Evolutionary conservation across 352 stramenopile genomes (phyloP).

Genomic region (Pythium coloratum): DNA sequence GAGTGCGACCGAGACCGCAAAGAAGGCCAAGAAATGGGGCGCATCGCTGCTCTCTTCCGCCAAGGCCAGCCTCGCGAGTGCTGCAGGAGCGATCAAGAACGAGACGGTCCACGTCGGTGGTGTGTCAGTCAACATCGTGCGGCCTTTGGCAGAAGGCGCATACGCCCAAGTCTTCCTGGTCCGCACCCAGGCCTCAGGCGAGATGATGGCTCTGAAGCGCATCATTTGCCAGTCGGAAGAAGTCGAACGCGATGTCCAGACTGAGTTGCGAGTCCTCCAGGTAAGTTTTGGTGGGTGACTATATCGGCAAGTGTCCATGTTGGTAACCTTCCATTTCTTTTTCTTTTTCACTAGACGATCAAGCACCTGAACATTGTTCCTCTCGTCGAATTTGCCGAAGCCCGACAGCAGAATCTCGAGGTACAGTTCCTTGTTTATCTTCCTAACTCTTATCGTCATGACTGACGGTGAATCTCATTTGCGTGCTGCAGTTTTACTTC

Average conservation of each 20-base stretch:
- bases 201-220: slow-evolving; percentile 82
- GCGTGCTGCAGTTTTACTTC: slow-evolving; percentile 64
- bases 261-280: slow-evolving; percentile 73
- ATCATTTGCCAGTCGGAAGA: slow-evolving; percentile 84
- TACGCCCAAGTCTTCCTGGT: slow-evolving; percentile 86
- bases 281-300: slow-evolving; percentile 31
- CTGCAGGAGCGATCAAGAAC: slow-evolving; percentile 58
- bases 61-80: slow-evolving; percentile 71
- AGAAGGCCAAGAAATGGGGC: slow-evolving; percentile 88
- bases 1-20: slow-evolving; percentile 74
- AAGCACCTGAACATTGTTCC: slow-evolving; percentile 83
- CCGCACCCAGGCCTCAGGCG: slow-evolving; percentile 56
- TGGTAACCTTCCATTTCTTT: background rate
- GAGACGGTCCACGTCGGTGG: slow-evolving; percentile 78
- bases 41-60: slow-evolving; percentile 78
- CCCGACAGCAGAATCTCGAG: slow-evolving; percentile 66
- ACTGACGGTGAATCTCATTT: background rate
- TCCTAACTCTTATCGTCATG: background rate
- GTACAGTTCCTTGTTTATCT: slow-evolving; percentile 26
- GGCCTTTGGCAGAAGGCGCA: slow-evolving; percentile 66
- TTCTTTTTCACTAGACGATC: slow-evolving; percentile 46
- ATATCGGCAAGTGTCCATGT: background rate
- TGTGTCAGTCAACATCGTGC: slow-evolving; percentile 68
- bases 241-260: slow-evolving; percentile 71
- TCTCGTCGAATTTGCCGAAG: slow-evolving; percentile 76